Evolutionary conservation across 2,329 filamentous ascomycete genomes (phyloP).

Genomic region (Botrytis aclada): DNA sequence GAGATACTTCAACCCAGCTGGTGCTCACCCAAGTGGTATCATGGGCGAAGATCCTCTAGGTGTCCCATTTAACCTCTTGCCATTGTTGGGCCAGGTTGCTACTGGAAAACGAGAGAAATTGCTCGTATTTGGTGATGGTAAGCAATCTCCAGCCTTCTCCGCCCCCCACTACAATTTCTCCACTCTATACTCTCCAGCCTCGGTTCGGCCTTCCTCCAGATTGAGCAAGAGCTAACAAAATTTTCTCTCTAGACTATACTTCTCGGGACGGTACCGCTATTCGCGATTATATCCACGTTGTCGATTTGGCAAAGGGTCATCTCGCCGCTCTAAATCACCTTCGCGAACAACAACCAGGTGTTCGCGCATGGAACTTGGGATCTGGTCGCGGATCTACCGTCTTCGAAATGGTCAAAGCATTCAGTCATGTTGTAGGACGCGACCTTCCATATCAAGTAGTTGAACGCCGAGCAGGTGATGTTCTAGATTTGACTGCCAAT

Average conservation of each 20-base stretch:
- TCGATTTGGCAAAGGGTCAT: slow-evolving; percentile 84
- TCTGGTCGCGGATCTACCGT: slow-evolving; percentile 94
- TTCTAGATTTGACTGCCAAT: slow-evolving; percentile 92
- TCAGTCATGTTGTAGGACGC: slow-evolving; percentile 80
- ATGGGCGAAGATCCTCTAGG: slow-evolving; percentile 98
- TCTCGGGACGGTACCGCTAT: slow-evolving; percentile 92
- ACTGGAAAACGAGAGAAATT: slow-evolving; percentile 94
- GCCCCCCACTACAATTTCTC: background rate
- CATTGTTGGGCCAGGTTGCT: slow-evolving; percentile 90
- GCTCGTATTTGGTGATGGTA: slow-evolving; percentile 89
- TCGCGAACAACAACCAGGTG: slow-evolving; percentile 76
- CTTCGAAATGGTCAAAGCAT: slow-evolving; percentile 95
- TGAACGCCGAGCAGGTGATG: slow-evolving; percentile 79
- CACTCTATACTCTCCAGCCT: background rate
- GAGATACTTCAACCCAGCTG: slow-evolving; percentile 97
- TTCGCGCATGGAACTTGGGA: slow-evolving; percentile 94
- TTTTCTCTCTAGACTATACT: slow-evolving; percentile 66
- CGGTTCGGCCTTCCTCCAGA: background rate
- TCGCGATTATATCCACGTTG: slow-evolving; percentile 96
- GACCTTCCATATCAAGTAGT: slow-evolving; percentile 85
- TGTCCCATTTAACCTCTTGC: slow-evolving; percentile 92
- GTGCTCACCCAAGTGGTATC: slow-evolving; percentile 89
- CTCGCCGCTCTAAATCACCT: slow-evolving; percentile 88
- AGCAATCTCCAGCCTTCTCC: slow-evolving; percentile 35
- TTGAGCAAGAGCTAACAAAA: slow-evolving; percentile 18